A percentile compares a stretch with the other conserved stretches of the same genome.
phyloP scores from a whole-genome alignment of 73 alveolate species.

The Urostyla sp. region DNA sequence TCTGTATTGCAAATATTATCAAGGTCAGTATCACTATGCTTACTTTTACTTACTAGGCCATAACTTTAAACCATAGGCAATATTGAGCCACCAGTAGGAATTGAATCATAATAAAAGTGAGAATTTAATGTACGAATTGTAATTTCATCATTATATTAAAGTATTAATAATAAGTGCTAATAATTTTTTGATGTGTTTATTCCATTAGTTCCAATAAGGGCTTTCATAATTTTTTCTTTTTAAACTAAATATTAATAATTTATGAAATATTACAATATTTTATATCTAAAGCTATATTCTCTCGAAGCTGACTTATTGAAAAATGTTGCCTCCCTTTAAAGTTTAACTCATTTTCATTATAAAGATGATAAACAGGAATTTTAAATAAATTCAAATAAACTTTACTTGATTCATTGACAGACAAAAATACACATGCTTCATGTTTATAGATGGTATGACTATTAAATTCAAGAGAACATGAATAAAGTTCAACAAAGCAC shows the following conservation, averaged over 20 bases:
- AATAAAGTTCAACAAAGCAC: conserved; percentile 11
- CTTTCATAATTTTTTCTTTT: neutral
- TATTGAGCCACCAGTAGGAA: conserved; percentile 28
- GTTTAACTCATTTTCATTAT: too few relatives aligned
- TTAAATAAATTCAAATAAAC: conserved; percentile 10
- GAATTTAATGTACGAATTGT: conserved; percentile 26
- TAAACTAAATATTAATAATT: conserved; percentile 1
- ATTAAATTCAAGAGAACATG: conserved; percentile 11
- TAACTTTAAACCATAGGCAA: conserved; percentile 19
- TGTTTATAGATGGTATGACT: conserved; percentile 3
- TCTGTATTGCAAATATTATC: neutral
- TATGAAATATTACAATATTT: neutral
- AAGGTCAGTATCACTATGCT: neutral
- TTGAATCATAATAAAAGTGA: neutral
- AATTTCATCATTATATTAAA: conserved; percentile 37
- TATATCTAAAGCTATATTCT: too few relatives aligned
- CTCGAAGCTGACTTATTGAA: too few relatives aligned
- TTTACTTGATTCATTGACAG: conserved; percentile 17
- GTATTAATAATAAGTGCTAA: neutral
- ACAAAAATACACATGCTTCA: neutral
- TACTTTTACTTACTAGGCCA: conserved; percentile 28
- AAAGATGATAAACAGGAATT: conserved; percentile 24
- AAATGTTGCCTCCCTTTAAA: too few relatives aligned
- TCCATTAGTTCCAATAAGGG: neutral
- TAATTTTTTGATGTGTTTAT: neutral